Base-by-base conservation (phyloP, 2,329 filamentous ascomycete genomes). In the Diplocarpon rosae region DNA sequence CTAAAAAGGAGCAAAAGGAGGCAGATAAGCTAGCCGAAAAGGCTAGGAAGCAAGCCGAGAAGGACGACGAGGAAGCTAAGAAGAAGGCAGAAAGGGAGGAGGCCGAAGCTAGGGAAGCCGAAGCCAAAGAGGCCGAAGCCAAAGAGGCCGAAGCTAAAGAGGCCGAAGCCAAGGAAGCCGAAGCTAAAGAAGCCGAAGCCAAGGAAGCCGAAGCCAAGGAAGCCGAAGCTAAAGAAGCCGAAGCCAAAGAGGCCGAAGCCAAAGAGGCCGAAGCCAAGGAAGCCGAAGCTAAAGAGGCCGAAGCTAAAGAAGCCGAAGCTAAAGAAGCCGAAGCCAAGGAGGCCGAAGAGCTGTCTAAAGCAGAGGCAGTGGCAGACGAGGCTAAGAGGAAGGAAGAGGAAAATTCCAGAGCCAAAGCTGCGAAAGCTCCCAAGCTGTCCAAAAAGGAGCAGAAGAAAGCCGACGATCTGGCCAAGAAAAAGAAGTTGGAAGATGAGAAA, bases 381-480 rank as follows among this genome's bases (percentile, higher is more conserved):
- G n/a, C n/a, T n/a, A n/a, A n/a, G n/a, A n/a, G n/a, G n/a, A n/a
- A n/a, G n/a, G n/a, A n/a, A n/a, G n/a, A n/a, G n/a, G n/a, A n/a
- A n/a, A n/a, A n/a, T n/a, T n/a, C n/a, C n/a, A n/a, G n/a, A n/a
- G n/a, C 49, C 10, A 62, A 63, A 50, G 49, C 51, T n/a, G 59
- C 59, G 14, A 56, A 52, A 38, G 20, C 43, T 27, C 39, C 43
- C 2, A 72, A 68, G 56, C 56, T 74, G 38, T 65, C 62, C 54
- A 70, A 71, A 54, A 72, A 68, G 47, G 70, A 75, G 52, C 65
- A 69, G 14, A 69, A 69, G 54, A 72, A 71, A 57, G 67, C 70
- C 16, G 70, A 73, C 11, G 52, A 54, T 20, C 54, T 53, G 34
- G 53, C 52, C 17, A 47, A 45, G 16, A 69, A 70, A 16, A 66